Base-by-base conservation (phyloP, 2,329 filamentous ascomycete species). In the Purpureocillium takamizusanense region DNA sequence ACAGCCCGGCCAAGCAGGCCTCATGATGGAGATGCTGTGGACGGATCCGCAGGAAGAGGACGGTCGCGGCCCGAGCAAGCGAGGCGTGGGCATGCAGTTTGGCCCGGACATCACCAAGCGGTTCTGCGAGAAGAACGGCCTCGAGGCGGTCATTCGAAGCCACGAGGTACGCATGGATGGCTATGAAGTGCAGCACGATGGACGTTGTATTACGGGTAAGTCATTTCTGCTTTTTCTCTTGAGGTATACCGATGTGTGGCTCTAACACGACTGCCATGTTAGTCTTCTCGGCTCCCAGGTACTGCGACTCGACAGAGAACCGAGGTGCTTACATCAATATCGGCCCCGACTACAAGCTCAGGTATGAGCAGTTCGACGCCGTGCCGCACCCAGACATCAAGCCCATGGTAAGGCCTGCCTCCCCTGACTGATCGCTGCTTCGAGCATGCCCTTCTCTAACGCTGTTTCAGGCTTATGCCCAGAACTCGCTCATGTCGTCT, bases 1-100 rank as follows among this genome's bases (percentile, higher is more conserved):
- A 44, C 90, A 97, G 55, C 90, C 92, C 3, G 92, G 92, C 25
- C 92, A 98, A 61, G 69, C 84, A 35, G 92, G 92, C 12, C 67
- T 98, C 52, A 98, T 98, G 92, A 98, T 98, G 92, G 92, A 98
- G 65, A 98, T 98, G 92, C 76, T 98, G 34, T 98, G 92, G 92
- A 97, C 92, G 1, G 92, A 98, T 57, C 92, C 92, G 3, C 92
- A 98, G 60, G 74, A 84, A 1, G 73, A 80, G 50, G 81, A 84
- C 21, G 92, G 92, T 37, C 81, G 92, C 50, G 87, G 89, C 8
- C 92, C 92, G 33, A 95, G 88, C 70, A 98, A 98, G 72, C 79
- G 92, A 57, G 92, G 92, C 49, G 90, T 98, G 15, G 92, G 92
- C 37, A 76, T 97, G 65, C 89, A 97, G 59, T 98, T 98, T 52